These are phyloP conservation scores for Mycena chlorophos DNA, from an alignment of 768 basidiomycete species.

Conservation along the genomic window DNA sequence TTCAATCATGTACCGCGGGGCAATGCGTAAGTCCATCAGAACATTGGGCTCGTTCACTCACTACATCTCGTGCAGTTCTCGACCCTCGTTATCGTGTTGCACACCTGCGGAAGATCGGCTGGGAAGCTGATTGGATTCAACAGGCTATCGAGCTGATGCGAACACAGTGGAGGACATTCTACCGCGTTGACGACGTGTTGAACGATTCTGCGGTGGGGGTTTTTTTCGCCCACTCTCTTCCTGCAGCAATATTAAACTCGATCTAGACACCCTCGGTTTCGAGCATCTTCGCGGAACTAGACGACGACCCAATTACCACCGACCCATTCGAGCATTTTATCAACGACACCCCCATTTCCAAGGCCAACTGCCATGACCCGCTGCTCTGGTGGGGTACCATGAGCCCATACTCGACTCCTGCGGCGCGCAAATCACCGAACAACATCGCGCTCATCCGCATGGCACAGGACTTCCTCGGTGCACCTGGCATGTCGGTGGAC, in stretches of 20 bases:
- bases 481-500: background rate
- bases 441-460: background rate
- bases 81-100: background rate
- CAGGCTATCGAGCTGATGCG: background rate
- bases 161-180: background rate
- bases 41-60: background rate
- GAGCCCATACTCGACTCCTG: background rate
- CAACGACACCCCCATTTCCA: background rate
- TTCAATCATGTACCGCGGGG: constrained; percentile 16
- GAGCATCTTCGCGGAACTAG: background rate
- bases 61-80: background rate
- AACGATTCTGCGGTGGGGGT: background rate
- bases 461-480: background rate
- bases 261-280: background rate
- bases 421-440: background rate
- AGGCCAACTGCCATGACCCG: background rate
- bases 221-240: background rate
- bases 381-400: background rate
- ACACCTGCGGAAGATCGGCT: background rate
- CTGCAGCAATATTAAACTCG: no score
- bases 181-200: background rate
- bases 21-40: constrained; percentile 20
- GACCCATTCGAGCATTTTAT: background rate
- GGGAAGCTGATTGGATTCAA: background rate
- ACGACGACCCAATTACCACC: background rate